phyloP scores from a whole-genome alignment of 2,329 filamentous ascomycete species.

The Emmonsia crescens region DNA sequence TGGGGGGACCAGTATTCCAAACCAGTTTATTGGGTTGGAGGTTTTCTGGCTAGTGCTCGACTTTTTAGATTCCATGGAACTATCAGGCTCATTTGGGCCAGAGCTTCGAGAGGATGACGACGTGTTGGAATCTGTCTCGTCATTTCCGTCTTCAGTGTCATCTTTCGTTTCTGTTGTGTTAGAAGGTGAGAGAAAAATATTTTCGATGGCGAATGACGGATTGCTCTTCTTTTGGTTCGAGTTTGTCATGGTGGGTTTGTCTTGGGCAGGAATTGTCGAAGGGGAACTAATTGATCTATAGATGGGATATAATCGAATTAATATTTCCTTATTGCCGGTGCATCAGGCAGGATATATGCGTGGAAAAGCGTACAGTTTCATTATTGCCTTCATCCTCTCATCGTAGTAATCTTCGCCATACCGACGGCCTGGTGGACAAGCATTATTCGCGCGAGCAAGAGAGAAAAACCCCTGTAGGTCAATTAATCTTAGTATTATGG shows the following conservation, averaged over 20 bases:
- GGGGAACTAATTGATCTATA: not conserved
- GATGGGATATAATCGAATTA: not conserved
- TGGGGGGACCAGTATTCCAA: constrained; percentile 37
- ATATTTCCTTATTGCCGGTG: not conserved
- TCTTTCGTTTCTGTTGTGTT: not conserved
- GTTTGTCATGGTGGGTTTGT: not conserved
- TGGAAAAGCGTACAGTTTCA: constrained; percentile 25
- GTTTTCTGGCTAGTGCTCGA: constrained; percentile 11
- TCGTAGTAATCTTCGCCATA: constrained; percentile 42
- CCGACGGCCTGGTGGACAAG: constrained; percentile 33
- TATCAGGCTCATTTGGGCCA: no score
- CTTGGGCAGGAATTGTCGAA: not conserved
- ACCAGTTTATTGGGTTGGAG: constrained; percentile 38
- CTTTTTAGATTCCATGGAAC: not conserved
- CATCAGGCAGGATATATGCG: not conserved
- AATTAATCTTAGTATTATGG: not conserved
- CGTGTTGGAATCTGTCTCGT: not conserved
- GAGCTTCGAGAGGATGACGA: not conserved
- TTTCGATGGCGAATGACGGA: not conserved
- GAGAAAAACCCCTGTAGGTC: constrained; percentile 35
- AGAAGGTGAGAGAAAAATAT: not conserved
- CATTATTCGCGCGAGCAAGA: constrained; percentile 40
- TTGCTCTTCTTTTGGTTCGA: not conserved
- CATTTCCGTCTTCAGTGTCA: not conserved
- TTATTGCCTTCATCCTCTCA: constrained; percentile 39